Evolutionary conservation across 345 rosid genomes (phyloP).

Genomic region (Carallia pectinifolia): DNA sequence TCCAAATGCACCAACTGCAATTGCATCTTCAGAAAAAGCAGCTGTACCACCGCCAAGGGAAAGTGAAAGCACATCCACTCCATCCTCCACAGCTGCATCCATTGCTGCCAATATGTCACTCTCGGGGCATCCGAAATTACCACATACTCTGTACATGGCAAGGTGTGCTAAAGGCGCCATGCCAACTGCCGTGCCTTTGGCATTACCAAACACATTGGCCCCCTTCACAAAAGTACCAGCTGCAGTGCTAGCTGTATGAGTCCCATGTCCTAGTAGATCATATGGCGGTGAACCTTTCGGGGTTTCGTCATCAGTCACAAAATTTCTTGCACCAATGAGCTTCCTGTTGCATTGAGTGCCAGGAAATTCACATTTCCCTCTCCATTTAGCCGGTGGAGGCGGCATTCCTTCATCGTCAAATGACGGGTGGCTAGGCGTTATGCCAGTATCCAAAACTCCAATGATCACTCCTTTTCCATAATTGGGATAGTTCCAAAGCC

Average conservation of each 20-base stretch:
- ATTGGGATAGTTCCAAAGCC: constrained; percentile 1
- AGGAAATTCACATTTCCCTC: constrained; percentile 26
- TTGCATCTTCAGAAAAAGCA: constrained; percentile 28
- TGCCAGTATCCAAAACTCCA: constrained; percentile 27
- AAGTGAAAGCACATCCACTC: constrained; percentile 58
- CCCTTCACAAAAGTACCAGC: constrained; percentile 47
- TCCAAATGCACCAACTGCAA: constrained; percentile 32
- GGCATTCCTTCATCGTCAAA: constrained; percentile 20
- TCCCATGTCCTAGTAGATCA: constrained; percentile 29
- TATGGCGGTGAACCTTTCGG: background rate
- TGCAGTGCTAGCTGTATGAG: constrained; percentile 31
- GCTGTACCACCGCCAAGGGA: constrained; percentile 44
- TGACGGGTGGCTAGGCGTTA: constrained; percentile 23
- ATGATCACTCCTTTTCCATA: constrained; percentile 24
- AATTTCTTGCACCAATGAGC: constrained; percentile 25
- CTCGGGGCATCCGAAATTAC: constrained; percentile 44
- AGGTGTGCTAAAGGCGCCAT: constrained; percentile 48
- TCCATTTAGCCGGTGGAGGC: constrained; percentile 26
- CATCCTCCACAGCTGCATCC: constrained; percentile 62
- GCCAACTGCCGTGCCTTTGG: constrained; percentile 55
- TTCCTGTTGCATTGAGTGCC: constrained; percentile 23
- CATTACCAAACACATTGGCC: constrained; percentile 37
- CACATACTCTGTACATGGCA: constrained; percentile 65
- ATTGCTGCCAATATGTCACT: constrained; percentile 59
- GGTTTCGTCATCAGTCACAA: background rate